Base-by-base conservation (phyloP, 2,329 filamentous ascomycete species). In the Talaromyces rugulosus region DNA sequence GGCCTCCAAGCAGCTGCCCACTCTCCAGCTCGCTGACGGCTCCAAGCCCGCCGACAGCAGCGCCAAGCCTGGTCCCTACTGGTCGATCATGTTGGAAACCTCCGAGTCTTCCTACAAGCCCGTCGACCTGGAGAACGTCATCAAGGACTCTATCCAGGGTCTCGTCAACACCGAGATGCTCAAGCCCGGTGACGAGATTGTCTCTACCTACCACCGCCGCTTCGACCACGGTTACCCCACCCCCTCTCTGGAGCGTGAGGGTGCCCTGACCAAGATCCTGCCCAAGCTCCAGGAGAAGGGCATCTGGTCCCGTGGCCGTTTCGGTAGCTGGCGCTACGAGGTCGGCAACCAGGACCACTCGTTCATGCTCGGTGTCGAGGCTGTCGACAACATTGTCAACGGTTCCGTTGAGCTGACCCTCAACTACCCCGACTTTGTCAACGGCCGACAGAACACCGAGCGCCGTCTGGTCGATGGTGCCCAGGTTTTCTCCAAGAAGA, bases 221-320 rank as follows among this genome's bases (percentile, higher is more conserved):
- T 99, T 99, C 79, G 91, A 97, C 78, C 95, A 98, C 83, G 95
- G 95, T 69, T 99, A 99, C 84, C 95, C 95, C 65, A 99, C 95
- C 16, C 95, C 95, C 31, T 86, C 89, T 36, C 87, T 99, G 47
- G 95, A 98, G 86, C 91, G 95, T 79, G 95, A 99, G 79, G 93
- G 91, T 68, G 92, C 95, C 54, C 87, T 99, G 69, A 96, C 89
- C 79, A 82, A 97, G 81, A 87, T 99, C 61, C 88, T 99, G 58
- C 95, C 95, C 71, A 93, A 91, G 81, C 89, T 99, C 63, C 89
- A 96, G 81, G 90, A 87, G 66, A 87, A 91, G 83, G 94, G 88
- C 75, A 99, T 99, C 80, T 91, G 89, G 83, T 96, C 93, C 53
- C 92, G 95, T 79, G 95, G 95, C 71, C 93, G 95, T 66, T 99